phyloP scores from a whole-genome alignment of 495 filamentous ascomycete species.

The Xylaria acuta region DNA sequence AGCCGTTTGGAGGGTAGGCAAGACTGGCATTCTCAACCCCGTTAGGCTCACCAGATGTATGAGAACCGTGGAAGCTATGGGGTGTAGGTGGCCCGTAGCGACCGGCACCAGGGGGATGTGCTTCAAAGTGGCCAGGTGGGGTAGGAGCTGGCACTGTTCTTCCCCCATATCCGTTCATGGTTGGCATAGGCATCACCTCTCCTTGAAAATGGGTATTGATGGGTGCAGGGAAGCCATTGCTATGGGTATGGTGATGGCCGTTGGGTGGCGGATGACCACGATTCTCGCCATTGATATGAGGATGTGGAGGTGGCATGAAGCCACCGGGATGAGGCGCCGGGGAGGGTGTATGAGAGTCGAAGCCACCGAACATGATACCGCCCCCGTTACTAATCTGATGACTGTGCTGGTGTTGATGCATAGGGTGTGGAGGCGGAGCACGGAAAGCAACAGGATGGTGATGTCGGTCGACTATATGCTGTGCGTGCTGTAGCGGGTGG shows the following conservation, averaged over 20 bases:
- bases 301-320: slow-evolving; percentile 44
- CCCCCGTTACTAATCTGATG: slow-evolving; percentile 52
- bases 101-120: slow-evolving; percentile 42
- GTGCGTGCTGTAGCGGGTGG: slow-evolving; percentile 29
- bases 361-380: slow-evolving; percentile 49
- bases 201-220: slow-evolving; percentile 40
- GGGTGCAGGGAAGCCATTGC: slow-evolving; percentile 41
- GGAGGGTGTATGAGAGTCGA: slow-evolving; percentile 56
- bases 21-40: slow-evolving; percentile 42
- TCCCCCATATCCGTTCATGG: slow-evolving; percentile 31
- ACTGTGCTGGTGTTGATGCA: slow-evolving; percentile 40
- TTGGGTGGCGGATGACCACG: slow-evolving; percentile 40
- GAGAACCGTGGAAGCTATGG: slow-evolving; percentile 61
- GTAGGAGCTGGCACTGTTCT: slow-evolving; percentile 46
- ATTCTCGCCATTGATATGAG: slow-evolving; percentile 41
- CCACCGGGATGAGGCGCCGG: slow-evolving; percentile 49
- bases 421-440: slow-evolving; percentile 30
- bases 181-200: slow-evolving; percentile 30
- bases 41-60: slow-evolving; percentile 50
- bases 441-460: slow-evolving; percentile 29
- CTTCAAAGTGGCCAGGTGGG: slow-evolving; percentile 45
- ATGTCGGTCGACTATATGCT: slow-evolving; percentile 29
- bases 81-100: slow-evolving; percentile 56
- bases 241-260: slow-evolving; percentile 39
- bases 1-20: slow-evolving; percentile 41